A percentile compares a stretch with the other conserved stretches of the same genome.
Conservation (phyloP, 192 early-diverging fungal species). For the Umbelopsis vinacea region DNA sequence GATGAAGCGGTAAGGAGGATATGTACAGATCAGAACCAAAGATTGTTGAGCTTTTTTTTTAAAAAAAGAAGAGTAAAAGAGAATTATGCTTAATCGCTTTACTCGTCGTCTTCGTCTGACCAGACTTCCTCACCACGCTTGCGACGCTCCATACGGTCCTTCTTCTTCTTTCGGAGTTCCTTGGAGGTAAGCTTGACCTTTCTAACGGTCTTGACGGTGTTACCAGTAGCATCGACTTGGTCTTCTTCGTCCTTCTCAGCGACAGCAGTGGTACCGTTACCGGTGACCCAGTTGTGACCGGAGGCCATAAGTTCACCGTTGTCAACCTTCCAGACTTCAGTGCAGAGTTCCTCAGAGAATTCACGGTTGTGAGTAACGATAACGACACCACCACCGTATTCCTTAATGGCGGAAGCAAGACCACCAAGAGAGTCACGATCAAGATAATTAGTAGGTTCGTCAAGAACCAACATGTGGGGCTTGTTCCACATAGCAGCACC, state of each 20-base stretch:
- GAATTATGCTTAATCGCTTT: constrained; percentile 30
- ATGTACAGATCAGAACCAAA: constrained; percentile 25
- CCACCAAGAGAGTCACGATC: constrained; percentile 66
- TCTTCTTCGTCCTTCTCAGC: constrained; percentile 54
- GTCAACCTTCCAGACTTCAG: constrained; percentile 77
- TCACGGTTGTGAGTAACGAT: constrained; percentile 86
- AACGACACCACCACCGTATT: constrained; percentile 80
- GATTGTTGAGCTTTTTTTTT: constrained; percentile 3
- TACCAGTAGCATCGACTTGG: constrained; percentile 73
- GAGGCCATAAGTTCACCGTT: constrained; percentile 57
- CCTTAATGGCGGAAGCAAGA: constrained; percentile 74
- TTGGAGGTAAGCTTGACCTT: constrained; percentile 59
- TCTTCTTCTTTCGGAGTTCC: constrained; percentile 61
- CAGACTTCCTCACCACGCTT: constrained; percentile 62
- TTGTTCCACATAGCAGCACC: constrained; percentile 85
- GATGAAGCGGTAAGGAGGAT: constrained; percentile 6
- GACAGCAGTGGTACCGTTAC: constrained; percentile 50
- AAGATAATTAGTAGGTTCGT: constrained; percentile 84
- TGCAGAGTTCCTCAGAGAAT: constrained; percentile 74
- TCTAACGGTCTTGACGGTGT: constrained; percentile 72
- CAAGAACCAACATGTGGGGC: constrained; percentile 91
- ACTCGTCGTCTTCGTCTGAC: constrained; percentile 51
- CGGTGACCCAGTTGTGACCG: constrained; percentile 57
- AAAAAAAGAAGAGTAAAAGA: not conserved
- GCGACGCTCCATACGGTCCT: constrained; percentile 58